phyloP scores from a whole-genome alignment of 2,329 filamentous ascomycete species.

The Aspergillus sergii region DNA sequence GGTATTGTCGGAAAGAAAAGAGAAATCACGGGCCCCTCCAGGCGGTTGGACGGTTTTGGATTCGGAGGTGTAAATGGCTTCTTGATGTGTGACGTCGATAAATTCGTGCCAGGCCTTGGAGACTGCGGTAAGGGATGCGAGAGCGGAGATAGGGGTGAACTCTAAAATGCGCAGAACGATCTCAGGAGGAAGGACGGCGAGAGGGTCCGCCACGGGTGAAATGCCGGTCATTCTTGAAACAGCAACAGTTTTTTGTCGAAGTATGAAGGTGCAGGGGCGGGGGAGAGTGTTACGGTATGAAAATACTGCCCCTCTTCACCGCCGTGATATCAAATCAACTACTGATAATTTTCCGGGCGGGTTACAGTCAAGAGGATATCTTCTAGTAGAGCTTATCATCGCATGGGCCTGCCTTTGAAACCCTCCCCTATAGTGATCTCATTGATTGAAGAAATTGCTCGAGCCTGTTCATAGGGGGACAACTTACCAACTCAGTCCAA shows the following conservation, averaged over 20 bases:
- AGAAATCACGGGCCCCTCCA: constrained; percentile 31
- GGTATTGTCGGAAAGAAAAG: constrained; percentile 27
- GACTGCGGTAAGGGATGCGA: constrained; percentile 40
- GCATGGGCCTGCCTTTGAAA: too few relatives aligned
- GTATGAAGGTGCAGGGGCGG: constrained; percentile 6
- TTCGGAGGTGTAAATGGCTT: constrained; percentile 46
- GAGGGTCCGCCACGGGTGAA: constrained; percentile 26
- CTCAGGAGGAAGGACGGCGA: constrained; percentile 40
- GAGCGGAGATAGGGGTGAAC: constrained; percentile 35
- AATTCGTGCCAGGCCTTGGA: constrained; percentile 46
- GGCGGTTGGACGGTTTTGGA: constrained; percentile 34
- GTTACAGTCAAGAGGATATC: too few relatives aligned
- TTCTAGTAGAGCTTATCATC: too few relatives aligned
- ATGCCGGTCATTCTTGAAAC: constrained; percentile 22
- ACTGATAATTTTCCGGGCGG: too few relatives aligned
- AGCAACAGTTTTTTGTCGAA: not conserved
- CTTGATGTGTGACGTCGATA: constrained; percentile 46
- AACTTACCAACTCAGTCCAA: too few relatives aligned
- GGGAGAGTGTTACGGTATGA: constrained; percentile 3
- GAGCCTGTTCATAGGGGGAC: too few relatives aligned
- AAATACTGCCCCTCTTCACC: constrained; percentile 17
- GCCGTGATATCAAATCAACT: not conserved
- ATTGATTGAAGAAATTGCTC: too few relatives aligned
- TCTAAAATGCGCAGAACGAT: constrained; percentile 46
- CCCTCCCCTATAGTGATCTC: too few relatives aligned